A percentile compares a stretch with the other conserved stretches of the same genome.
phyloP scores from a whole-genome alignment of 2,329 filamentous ascomycete species.

The Ophioceras dolichostomum region DNA sequence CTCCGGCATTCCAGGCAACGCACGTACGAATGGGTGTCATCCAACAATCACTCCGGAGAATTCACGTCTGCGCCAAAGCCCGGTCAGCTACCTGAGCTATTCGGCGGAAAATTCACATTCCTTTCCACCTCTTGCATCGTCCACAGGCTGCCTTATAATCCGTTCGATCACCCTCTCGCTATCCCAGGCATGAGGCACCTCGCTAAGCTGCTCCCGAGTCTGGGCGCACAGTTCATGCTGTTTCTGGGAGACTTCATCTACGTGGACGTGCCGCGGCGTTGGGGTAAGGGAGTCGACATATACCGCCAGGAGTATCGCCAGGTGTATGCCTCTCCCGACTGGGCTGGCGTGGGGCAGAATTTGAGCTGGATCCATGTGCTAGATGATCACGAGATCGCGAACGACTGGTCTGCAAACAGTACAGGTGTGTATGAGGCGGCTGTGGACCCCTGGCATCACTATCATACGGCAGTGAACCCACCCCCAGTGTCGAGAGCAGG shows the following conservation, averaged over 20 bases:
- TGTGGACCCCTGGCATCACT: slow-evolving; percentile 74
- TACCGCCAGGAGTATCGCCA: slow-evolving; percentile 90
- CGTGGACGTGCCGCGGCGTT: slow-evolving; percentile 72
- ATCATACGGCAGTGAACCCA: slow-evolving; percentile 77
- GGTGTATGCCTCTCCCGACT: slow-evolving; percentile 92
- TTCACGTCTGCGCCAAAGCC: slow-evolving; percentile 67
- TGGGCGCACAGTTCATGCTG: slow-evolving; percentile 70
- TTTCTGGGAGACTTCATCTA: slow-evolving; percentile 85
- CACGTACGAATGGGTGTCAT: slow-evolving; percentile 72
- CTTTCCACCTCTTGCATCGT: slow-evolving; percentile 89
- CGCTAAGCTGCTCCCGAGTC: slow-evolving; percentile 54
- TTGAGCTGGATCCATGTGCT: slow-evolving; percentile 97
- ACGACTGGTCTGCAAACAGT: slow-evolving; percentile 80
- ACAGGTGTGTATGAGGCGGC: slow-evolving; percentile 71
- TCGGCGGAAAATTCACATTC: slow-evolving; percentile 71
- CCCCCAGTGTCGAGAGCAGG: slow-evolving; percentile 46
- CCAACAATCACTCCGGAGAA: slow-evolving; percentile 74
- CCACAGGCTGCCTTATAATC: slow-evolving; percentile 78
- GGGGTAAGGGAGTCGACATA: slow-evolving; percentile 58
- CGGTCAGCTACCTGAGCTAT: slow-evolving; percentile 47
- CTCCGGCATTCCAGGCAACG: slow-evolving; percentile 55
- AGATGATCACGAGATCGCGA: slow-evolving; percentile 92
- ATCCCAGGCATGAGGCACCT: slow-evolving; percentile 73
- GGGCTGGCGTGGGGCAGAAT: slow-evolving; percentile 60
- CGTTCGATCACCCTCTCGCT: slow-evolving; percentile 67